Evolutionary conservation across 257 asterid species (phyloP).

Genomic region (Rehmannia glutinosa): DNA sequence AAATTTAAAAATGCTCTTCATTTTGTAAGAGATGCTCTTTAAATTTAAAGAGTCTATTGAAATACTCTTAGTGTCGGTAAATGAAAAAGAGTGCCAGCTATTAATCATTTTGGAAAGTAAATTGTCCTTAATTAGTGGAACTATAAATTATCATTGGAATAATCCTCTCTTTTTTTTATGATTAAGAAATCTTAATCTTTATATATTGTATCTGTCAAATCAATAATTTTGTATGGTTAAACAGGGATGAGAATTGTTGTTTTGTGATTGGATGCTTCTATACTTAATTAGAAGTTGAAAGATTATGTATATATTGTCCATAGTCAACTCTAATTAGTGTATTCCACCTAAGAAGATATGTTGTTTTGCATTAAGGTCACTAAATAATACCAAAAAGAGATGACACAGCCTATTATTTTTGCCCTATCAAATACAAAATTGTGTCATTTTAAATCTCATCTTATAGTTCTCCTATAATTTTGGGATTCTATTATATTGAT

Average conservation of each 20-base stretch:
- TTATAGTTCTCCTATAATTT: neutral
- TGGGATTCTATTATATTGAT: neutral
- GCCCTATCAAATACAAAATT: too few species aligned
- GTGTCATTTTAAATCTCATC: slow-evolving; percentile 6
- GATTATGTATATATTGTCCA: neutral
- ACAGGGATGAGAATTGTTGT: slow-evolving; percentile 7
- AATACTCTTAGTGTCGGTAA: neutral
- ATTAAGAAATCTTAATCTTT: neutral
- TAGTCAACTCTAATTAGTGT: slow-evolving; percentile 27
- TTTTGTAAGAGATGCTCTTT: too few species aligned
- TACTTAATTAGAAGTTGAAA: slow-evolving; percentile 1
- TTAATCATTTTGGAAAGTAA: neutral
- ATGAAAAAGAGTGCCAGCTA: neutral
- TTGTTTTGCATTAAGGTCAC: slow-evolving; percentile 19
- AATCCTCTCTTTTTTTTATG: slow-evolving; percentile 4
- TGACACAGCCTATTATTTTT: too few species aligned
- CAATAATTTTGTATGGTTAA: too few species aligned
- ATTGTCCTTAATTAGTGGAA: slow-evolving; percentile 21
- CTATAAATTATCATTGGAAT: slow-evolving; percentile 19
- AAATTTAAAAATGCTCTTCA: too few species aligned
- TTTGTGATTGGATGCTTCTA: slow-evolving; percentile 16
- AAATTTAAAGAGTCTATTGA: too few species aligned
- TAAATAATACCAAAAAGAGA: neutral
- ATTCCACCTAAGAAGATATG: slow-evolving; percentile 33
- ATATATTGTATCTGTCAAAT: neutral